Percentiles rank a stretch among this genome's conserved stretches.
phyloP scores from a whole-genome alignment of 768 basidiomycete genomes.

The Clitopilus hobsonii region DNA sequence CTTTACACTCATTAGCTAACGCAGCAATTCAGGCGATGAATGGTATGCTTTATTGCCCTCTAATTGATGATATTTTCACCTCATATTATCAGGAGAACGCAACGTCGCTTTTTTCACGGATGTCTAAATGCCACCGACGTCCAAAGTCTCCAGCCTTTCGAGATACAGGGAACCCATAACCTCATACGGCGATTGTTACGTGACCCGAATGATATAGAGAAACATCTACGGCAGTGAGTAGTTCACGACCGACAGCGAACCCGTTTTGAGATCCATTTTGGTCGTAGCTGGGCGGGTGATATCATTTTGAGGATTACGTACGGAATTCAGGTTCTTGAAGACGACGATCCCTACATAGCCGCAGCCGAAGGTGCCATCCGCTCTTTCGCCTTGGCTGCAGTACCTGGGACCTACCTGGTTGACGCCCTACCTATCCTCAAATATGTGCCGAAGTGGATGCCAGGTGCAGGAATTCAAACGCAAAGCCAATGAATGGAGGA shows the following conservation, averaged over 20 bases:
- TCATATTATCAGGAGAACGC: not conserved
- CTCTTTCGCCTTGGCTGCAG: constrained; percentile 25
- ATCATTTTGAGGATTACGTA: constrained; percentile 40
- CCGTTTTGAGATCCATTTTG: not conserved
- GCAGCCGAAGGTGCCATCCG: constrained; percentile 34
- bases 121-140: constrained; percentile 10
- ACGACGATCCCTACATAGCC: constrained; percentile 39
- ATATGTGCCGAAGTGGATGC: constrained; percentile 52
- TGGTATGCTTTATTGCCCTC: not conserved
- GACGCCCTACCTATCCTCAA: constrained; percentile 34
- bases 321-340: constrained; percentile 35
- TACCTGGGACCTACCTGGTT: constrained; percentile 42
- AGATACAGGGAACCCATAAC: constrained; percentile 9
- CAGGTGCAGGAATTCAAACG: constrained; percentile 54
- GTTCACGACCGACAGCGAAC: not conserved
- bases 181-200: constrained; percentile 22
- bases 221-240: constrained; percentile 2
- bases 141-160: constrained; percentile 8
- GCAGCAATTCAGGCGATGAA: not conserved
- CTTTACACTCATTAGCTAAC: not conserved
- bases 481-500: constrained; percentile 43
- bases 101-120: constrained; percentile 11
- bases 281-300: constrained; percentile 33
- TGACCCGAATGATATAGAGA: constrained; percentile 26
- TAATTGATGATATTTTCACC: not conserved